These are phyloP conservation scores for Epichloe amarillans DNA, from an alignment of 2,329 filamentous ascomycete genomes.

Conservation along the genomic window DNA sequence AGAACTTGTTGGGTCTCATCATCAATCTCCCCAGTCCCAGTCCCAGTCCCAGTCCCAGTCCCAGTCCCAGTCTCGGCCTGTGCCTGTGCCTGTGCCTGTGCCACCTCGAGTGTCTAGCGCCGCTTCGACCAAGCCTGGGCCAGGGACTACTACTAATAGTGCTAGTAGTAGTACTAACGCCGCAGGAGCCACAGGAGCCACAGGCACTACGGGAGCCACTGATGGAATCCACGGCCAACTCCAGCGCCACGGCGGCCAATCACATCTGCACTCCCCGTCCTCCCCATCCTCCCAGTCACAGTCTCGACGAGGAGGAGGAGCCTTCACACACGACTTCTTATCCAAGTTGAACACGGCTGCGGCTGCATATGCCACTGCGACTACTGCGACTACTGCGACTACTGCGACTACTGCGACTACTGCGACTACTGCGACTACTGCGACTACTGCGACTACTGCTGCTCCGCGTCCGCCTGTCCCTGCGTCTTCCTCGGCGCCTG, in stretches of 20 bases:
- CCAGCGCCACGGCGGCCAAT: background rate
- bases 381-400: background rate
- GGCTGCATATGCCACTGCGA: background rate
- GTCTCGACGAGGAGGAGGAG: background rate
- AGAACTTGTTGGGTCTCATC: background rate
- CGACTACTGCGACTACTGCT: no score
- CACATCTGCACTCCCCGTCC: background rate
- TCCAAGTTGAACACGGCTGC: background rate
- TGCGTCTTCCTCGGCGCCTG: background rate
- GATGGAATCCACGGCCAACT: no score
- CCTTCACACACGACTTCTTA: background rate
- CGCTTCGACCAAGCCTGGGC: background rate
- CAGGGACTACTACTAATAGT: no score
- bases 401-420: background rate
- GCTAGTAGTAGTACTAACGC: no score
- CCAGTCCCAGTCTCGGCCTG: background rate
- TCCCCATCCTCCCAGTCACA: background rate
- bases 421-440: background rate
- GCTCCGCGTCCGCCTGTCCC: background rate
- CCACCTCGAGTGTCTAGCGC: conserved; percentile 1
- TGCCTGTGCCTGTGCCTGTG: background rate
- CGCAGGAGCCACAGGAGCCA: no score
- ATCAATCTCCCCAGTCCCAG: no score
- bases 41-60: no score
- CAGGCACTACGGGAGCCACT: no score